Evolutionary conservation across 2,329 filamentous ascomycete genomes (phyloP), one percentile per base, ranked within the genome.

Genomic region (Aspergillus sp.): DNA sequence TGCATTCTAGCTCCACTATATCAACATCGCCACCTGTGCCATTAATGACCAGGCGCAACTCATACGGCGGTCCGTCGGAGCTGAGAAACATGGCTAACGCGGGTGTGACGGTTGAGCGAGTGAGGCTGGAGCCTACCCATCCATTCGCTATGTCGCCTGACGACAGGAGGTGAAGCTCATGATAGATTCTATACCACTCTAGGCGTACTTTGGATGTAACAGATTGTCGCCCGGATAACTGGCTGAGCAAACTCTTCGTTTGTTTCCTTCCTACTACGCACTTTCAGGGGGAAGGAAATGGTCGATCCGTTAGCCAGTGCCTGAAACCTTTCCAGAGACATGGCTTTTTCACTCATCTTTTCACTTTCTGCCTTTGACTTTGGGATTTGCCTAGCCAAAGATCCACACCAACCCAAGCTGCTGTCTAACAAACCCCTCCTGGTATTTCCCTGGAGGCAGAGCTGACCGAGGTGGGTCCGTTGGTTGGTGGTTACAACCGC

Each of bases 401-500:
- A 55, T 51, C 48, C 56, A 58, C 53, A 32, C 39, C 47, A 58
- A 51, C 18, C 42, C 38, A 58, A 41, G 44, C 45, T 58, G 57
- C 55, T 56, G 48, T 54, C 50, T 55, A 55, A 56, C 59, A 60
- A 41, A 50, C 30, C 11, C 18, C 48, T 50, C 44, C 48, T 54
- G 43, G 39, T 48, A 53, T 57, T 47, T 53, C 52, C 55, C 55
- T 57, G 48, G 49, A 30, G 50, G 48, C 61, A 51, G 57, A 52
- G 56, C 56, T 55, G 59, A 53, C 34, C 51, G 47, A 61, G 57
- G 61, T 58, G 50, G 62, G 63, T 62, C 66, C 60, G 61, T 65
- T 62, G 50, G 50, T 60, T 64, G 66, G 61, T 50, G 66, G 61
- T 50, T 47, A 58, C 53, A 47, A 56, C 65, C 64, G 68, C 63